A percentile compares a stretch with the other conserved stretches of the same genome.
Evolutionary conservation across 192 early-diverging fungal species (phyloP).

Genomic region (Gigaspora rosea): DNA sequence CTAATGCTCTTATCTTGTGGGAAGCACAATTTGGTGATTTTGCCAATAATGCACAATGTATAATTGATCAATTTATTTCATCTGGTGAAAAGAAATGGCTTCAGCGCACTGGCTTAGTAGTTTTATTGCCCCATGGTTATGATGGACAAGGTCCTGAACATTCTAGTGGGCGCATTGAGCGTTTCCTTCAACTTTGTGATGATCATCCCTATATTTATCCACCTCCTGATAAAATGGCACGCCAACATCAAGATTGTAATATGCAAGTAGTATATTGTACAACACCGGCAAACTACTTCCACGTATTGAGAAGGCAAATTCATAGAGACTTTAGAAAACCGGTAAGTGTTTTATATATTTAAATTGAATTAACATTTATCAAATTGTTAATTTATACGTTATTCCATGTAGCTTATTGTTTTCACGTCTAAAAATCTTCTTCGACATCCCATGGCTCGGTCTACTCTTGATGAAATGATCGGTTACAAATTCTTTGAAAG

Average conservation of each 20-base stretch:
- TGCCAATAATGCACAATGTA: slow-evolving; percentile 95
- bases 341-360: slow-evolving; percentile 42
- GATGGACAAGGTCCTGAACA: slow-evolving; percentile 99
- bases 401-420: slow-evolving; percentile 55
- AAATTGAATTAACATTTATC: not conserved
- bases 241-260: slow-evolving; percentile 98
- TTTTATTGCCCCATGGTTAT: slow-evolving; percentile 96
- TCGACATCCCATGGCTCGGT: slow-evolving; percentile 91
- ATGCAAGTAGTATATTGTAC: slow-evolving; percentile 96
- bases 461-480: slow-evolving; percentile 78
- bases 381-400: not conserved
- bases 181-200: slow-evolving; percentile 94
- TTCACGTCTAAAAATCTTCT: slow-evolving; percentile 88
- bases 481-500: slow-evolving; percentile 83
- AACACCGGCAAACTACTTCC: slow-evolving; percentile 99
- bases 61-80: slow-evolving; percentile 97
- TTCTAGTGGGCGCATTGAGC: slow-evolving; percentile 93
- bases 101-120: slow-evolving; percentile 76
- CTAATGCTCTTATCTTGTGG: slow-evolving; percentile 93
- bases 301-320: slow-evolving; percentile 92
- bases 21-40: slow-evolving; percentile 99
- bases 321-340: slow-evolving; percentile 98
- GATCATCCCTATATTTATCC: slow-evolving; percentile 90
- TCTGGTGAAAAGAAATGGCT: slow-evolving; percentile 98
- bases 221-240: slow-evolving; percentile 72